These are phyloP conservation scores for Trichoderma sp. DNA, from an alignment of 2,329 filamentous ascomycete genomes.

Conservation along the genomic window DNA sequence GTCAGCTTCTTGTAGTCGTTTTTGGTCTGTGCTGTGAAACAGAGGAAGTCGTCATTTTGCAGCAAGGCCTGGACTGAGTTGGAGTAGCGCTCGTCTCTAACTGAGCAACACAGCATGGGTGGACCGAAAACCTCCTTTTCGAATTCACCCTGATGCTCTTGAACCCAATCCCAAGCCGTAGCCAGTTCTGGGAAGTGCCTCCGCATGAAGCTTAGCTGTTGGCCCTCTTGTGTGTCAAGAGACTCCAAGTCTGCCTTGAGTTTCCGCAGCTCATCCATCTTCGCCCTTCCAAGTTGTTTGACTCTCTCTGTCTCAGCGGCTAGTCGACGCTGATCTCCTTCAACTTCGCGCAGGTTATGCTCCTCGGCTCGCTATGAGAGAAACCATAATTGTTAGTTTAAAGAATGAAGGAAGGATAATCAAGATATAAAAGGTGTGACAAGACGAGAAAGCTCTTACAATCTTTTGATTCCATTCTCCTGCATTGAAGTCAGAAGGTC, in stretches of 20 bases:
- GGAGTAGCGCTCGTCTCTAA: conserved; percentile 68
- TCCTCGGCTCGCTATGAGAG: conserved; percentile 57
- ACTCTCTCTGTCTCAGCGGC: conserved; percentile 42
- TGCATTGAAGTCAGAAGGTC: conserved; percentile 65
- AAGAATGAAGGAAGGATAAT: conserved; percentile 19
- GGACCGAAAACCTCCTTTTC: conserved; percentile 77
- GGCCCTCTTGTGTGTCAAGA: conserved; percentile 72
- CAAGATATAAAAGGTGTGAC: not conserved
- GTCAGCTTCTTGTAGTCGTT: conserved; percentile 74
- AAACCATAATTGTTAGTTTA: not conserved
- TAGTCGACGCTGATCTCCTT: conserved; percentile 40
- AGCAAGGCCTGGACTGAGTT: conserved; percentile 54
- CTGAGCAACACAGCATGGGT: conserved; percentile 73
- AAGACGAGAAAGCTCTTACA: conserved; percentile 43
- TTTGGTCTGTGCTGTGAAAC: conserved; percentile 72
- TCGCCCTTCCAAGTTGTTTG: conserved; percentile 39
- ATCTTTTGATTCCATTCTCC: conserved; percentile 70
- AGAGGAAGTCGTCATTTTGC: conserved; percentile 52
- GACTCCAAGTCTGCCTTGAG: conserved; percentile 50
- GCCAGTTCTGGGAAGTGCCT: conserved; percentile 61
- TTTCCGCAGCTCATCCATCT: conserved; percentile 39
- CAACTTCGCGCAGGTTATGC: conserved; percentile 51
- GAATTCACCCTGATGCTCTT: conserved; percentile 66
- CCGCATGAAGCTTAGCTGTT: conserved; percentile 65
- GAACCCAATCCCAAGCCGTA: conserved; percentile 77